A percentile compares a stretch with the other conserved stretches of the same genome.
These are phyloP conservation scores for Chlorella variabilis DNA, from an alignment of 163 green algal species.

Conservation along the genomic window DNA sequence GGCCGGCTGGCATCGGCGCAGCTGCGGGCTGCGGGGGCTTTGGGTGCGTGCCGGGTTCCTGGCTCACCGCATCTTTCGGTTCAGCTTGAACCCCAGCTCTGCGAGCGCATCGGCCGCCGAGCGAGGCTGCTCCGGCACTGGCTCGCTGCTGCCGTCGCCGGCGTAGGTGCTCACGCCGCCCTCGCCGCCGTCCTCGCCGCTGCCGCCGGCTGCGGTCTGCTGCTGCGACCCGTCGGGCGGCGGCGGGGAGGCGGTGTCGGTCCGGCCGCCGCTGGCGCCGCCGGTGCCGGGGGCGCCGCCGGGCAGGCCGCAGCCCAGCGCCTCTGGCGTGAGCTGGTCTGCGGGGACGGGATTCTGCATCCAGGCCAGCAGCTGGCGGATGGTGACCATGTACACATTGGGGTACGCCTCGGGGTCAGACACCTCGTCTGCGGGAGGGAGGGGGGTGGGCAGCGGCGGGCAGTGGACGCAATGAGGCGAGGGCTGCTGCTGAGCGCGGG, in stretches of 20 bases:
- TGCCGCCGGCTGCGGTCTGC: too few species aligned
- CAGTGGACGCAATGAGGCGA: too few species aligned
- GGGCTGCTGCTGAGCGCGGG: too few species aligned
- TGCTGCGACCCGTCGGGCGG: too few species aligned
- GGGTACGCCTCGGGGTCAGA: neutral
- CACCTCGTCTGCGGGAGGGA: neutral
- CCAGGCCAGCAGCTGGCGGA: conserved; percentile 16
- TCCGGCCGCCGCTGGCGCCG: neutral
- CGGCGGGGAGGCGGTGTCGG: neutral
- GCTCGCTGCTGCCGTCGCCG: too few species aligned
- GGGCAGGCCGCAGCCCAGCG: conserved; percentile 6
- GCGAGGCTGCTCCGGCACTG: too few species aligned
- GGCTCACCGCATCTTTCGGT: neutral
- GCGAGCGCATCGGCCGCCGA: neutral
- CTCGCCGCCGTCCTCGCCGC: too few species aligned
- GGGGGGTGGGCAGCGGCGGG: too few species aligned
- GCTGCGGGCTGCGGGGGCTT: too few species aligned
- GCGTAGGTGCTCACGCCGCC: too few species aligned
- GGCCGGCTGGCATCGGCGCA: too few species aligned
- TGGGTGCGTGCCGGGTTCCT: too few species aligned
- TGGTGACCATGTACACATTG: conserved; percentile 3
- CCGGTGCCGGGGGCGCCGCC: neutral
- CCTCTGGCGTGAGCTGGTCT: neutral
- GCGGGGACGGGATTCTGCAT: conserved; percentile 1
- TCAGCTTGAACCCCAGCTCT: neutral